Base-by-base conservation (phyloP, 345 rosid species). In the Bruguiera sexangula region DNA sequence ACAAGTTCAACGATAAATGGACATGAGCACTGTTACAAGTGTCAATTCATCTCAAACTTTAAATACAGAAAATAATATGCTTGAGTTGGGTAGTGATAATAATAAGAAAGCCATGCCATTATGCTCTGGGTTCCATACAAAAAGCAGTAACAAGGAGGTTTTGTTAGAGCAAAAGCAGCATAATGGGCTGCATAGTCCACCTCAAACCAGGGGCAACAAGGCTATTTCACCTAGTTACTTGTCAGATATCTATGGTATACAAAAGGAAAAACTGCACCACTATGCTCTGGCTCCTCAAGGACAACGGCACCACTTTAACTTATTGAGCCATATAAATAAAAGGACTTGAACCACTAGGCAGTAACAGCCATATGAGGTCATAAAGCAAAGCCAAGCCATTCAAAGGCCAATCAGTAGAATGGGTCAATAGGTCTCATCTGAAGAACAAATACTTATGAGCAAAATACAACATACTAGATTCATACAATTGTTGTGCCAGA, bases 161-260 rank as follows among this genome's bases (percentile, higher is more conserved):
- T 27, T 19, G 18, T 32, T 26, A 16, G 8, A 58, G 69, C 7
- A 65, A 72, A 72, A 53, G 60, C 60, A 21, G 30, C 60, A 56
- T 56, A 24, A 43, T 21, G 24, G 7, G 50, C 18, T 51, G 39
- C 5, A 46, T 39, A 6, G 6, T 20, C 39, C 55, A 22, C 50
- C 68, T 62, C 34, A 51, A 62, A 56, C 22, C 51, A 20, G 16
- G 30, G 15, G 22, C 13, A 0, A 16, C 39, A 3, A 24, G 24
- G 18, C 43, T 39, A 37, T 24, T 55, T 15, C 48, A 62, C 8
- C 7, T 43, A 15, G 19, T 43, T 39, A 39, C 48, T 39, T 43
- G 18, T 43, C 50, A 43, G 50, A 43, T 0, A 3, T 13, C 16
- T 43, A 13, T 3, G 5, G 50, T 13, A 13, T 43, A 13, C 50